phyloP scores from a whole-genome alignment of 768 basidiomycete genomes.

The Cytidiella melzeri region DNA sequence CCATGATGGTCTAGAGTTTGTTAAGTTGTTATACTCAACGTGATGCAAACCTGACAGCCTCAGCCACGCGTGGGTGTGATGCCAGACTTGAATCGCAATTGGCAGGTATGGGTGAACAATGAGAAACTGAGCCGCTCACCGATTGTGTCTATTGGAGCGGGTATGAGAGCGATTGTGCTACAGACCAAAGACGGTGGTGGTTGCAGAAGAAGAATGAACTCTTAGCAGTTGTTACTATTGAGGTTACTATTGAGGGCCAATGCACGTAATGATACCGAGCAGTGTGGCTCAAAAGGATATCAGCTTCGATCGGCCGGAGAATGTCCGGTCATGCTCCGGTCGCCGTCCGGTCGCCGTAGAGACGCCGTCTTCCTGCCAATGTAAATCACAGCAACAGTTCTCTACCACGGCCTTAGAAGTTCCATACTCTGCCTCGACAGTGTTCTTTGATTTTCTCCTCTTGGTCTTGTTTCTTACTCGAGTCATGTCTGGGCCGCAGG shows the following conservation, averaged over 20 bases:
- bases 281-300: too few relatives aligned
- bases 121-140: too few relatives aligned
- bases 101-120: too few relatives aligned
- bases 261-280: too few relatives aligned
- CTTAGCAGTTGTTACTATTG: too few relatives aligned
- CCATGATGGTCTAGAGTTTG: constrained; percentile 29
- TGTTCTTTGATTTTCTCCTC: constrained; percentile 7
- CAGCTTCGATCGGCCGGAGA: too few relatives aligned
- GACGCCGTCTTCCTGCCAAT: background rate
- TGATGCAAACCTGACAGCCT: constrained; percentile 10
- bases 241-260: too few relatives aligned
- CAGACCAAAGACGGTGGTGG: too few relatives aligned
- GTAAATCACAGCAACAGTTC: background rate
- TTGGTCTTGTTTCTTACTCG: constrained; percentile 9
- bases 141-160: too few relatives aligned
- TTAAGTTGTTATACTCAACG: constrained; percentile 3
- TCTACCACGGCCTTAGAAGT: background rate
- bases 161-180: too few relatives aligned
- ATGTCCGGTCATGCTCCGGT: too few relatives aligned
- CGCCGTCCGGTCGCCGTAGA: background rate
- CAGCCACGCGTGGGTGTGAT: constrained; percentile 7
- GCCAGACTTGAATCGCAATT: constrained; percentile 12
- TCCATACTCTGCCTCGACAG: constrained; percentile 5
- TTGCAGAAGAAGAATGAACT: too few relatives aligned
- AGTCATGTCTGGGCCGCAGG: constrained; percentile 32